These are phyloP conservation scores for Capsicum chinense DNA, from an alignment of 257 asterid species.

Conservation along the genomic window DNA sequence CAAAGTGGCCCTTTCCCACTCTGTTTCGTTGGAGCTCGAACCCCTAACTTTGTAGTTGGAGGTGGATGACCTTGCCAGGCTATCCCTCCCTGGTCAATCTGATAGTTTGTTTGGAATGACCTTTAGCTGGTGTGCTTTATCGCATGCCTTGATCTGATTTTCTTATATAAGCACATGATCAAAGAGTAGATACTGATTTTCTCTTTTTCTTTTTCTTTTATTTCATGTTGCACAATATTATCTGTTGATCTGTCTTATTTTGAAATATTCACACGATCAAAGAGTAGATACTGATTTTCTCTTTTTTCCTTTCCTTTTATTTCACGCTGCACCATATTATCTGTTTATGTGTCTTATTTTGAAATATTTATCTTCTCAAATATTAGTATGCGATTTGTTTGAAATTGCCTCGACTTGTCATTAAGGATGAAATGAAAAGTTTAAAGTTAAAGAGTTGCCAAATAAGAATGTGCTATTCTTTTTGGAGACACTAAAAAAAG, in stretches of 20 bases:
- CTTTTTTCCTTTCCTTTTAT: not conserved
- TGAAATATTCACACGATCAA: not conserved
- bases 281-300: not conserved
- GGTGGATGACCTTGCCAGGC: constrained; percentile 2
- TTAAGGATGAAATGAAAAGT: too few species aligned
- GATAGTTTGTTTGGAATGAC: not conserved
- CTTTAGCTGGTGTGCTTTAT: constrained; percentile 6
- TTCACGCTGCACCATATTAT: not conserved
- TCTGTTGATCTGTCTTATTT: not conserved
- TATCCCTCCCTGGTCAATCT: constrained; percentile 7
- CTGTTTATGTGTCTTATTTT: not conserved
- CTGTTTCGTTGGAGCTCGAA: constrained; percentile 3
- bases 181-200: not conserved
- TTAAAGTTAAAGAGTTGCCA: too few species aligned
- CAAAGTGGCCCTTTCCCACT: constrained; percentile 18
- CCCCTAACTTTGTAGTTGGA: not conserved
- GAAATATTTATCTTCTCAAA: constrained; percentile 22
- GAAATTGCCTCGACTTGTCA: too few species aligned
- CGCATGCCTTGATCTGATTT: not conserved
- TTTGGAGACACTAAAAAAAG: too few species aligned
- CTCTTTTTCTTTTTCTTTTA: not conserved
- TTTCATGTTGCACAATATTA: constrained; percentile 1
- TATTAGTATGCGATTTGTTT: not conserved
- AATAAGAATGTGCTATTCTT: too few species aligned
- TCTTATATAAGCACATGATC: not conserved